Evolutionary conservation across 108 stramenopile genomes (phyloP), one percentile per base, ranked within the genome.

Genomic region (Epithemia pelagica): DNA sequence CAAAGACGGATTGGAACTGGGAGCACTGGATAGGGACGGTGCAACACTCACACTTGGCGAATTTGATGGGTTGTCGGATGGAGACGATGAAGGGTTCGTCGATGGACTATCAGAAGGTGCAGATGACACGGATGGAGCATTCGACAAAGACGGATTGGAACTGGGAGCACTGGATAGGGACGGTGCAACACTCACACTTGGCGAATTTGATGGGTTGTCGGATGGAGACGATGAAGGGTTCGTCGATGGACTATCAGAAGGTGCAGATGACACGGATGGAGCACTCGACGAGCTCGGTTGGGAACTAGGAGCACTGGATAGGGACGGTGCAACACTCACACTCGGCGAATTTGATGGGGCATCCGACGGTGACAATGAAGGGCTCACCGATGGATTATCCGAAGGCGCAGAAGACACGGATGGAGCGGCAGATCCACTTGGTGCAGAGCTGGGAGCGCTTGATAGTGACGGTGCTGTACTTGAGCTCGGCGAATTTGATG

Each of bases 171-270:
- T 15, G 15, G 37, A 46, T 46, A 46, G 10, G 10, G 37, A 10
- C 37, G 37, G 37, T 46, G 37, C 5, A 15, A 46, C 37, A 15
- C 37, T 46, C 10, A 10, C 10, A 46, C 37, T 46, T 46, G 57
- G 57, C 7, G 57, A 18, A 58, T 7, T 58, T 8, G 57, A 58
- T 58, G 57, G 57, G 21, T 7, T 58, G 21, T 58, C 57, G 7
- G 57, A 58, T 58, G 57, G 57, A 7, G 25, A 7, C 3, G 7
- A 18, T 27, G 57, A 58, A 26, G 57, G 57, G 15, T 10, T 15
- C 15, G 37, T 10, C 37, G 37, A 46, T 15, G 37, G 37, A 46
- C 5, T 10, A 15, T 15, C 15, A 10, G 37, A 46, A 10, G 37
- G 37, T 5, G 37, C 37, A 46, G 37, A 46, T 10, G 37, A 46